Evolutionary conservation across 1,139 yeast species (phyloP).

Genomic region (Blastobotrys capitulatus): DNA sequence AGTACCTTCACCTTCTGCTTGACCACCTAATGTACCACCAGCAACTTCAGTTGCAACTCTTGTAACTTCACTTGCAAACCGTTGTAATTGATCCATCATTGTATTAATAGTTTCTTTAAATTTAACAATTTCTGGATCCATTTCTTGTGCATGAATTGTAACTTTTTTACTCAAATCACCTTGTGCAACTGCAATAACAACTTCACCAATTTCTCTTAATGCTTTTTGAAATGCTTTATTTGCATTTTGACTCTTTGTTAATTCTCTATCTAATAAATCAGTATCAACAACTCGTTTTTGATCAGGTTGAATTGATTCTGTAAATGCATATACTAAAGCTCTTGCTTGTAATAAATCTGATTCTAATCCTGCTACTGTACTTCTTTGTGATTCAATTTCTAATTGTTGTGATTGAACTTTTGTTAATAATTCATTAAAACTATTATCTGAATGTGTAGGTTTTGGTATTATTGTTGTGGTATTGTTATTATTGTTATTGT

Average conservation of each 20-base stretch:
- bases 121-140: slow-evolving; percentile 64
- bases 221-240: slow-evolving; percentile 76
- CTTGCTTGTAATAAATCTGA: slow-evolving; percentile 35
- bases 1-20: slow-evolving; percentile 75
- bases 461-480: not conserved
- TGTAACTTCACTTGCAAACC: slow-evolving; percentile 77
- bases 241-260: slow-evolving; percentile 54
- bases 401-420: slow-evolving; percentile 36
- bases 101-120: slow-evolving; percentile 79
- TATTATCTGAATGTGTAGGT: not conserved
- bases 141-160: slow-evolving; percentile 62
- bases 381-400: slow-evolving; percentile 34
- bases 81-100: slow-evolving; percentile 82
- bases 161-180: slow-evolving; percentile 81
- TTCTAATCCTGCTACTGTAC: slow-evolving; percentile 36
- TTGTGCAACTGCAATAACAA: slow-evolving; percentile 76
- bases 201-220: slow-evolving; percentile 71
- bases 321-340: slow-evolving; percentile 33
- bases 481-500: too few species aligned
- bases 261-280: slow-evolving; percentile 35
- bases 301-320: slow-evolving; percentile 34
- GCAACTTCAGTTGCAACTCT: slow-evolving; percentile 87
- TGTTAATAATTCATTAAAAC: slow-evolving; percentile 23
- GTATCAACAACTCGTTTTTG: slow-evolving; percentile 31
- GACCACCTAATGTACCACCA: slow-evolving; percentile 84